Percentiles rank a stretch among this genome's conserved stretches.
Evolutionary conservation across 1,139 yeast species (phyloP).

Genomic region (Yamadazyma jaroonii): DNA sequence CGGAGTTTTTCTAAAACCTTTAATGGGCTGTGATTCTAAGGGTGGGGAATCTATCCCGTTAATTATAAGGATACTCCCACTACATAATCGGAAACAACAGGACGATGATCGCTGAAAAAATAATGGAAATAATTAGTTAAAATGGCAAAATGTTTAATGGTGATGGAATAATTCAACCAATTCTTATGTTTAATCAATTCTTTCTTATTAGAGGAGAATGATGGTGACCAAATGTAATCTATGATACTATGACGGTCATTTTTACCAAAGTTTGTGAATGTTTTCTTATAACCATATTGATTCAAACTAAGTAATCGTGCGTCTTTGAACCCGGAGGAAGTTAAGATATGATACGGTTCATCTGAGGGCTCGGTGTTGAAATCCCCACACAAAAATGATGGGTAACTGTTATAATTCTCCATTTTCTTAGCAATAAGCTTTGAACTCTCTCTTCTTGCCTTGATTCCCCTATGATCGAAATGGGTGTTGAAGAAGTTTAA

Average conservation of each 20-base stretch:
- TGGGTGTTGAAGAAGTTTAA: slow-evolving; percentile 55
- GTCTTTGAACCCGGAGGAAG: slow-evolving; percentile 35
- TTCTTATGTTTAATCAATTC: no score
- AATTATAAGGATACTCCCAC: slow-evolving; percentile 4
- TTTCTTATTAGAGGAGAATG: slow-evolving; percentile 15
- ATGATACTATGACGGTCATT: slow-evolving; percentile 25
- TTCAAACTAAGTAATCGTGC: slow-evolving; percentile 20
- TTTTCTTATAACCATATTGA: slow-evolving; percentile 42
- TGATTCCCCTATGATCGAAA: slow-evolving; percentile 52
- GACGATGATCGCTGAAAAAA: slow-evolving; percentile 54
- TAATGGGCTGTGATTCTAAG: no score
- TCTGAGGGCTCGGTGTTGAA: slow-evolving; percentile 55
- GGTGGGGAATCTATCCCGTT: no score
- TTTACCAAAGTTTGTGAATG: slow-evolving; percentile 50
- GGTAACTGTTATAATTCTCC: slow-evolving; percentile 35
- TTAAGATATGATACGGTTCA: slow-evolving; percentile 44
- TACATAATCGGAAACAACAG: slow-evolving; percentile 37
- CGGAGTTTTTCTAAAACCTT: no score
- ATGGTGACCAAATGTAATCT: slow-evolving; percentile 52
- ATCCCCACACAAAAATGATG: slow-evolving; percentile 48
- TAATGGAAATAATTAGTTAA: slow-evolving; percentile 41
- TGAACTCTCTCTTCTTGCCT: slow-evolving; percentile 48
- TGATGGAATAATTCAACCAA: no score
- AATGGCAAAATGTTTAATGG: slow-evolving; percentile 31
- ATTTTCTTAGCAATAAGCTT: slow-evolving; percentile 43